Conservation (phyloP, 1,284 basidiomycete genomes). For the Pisolithus thermaeus region DNA sequence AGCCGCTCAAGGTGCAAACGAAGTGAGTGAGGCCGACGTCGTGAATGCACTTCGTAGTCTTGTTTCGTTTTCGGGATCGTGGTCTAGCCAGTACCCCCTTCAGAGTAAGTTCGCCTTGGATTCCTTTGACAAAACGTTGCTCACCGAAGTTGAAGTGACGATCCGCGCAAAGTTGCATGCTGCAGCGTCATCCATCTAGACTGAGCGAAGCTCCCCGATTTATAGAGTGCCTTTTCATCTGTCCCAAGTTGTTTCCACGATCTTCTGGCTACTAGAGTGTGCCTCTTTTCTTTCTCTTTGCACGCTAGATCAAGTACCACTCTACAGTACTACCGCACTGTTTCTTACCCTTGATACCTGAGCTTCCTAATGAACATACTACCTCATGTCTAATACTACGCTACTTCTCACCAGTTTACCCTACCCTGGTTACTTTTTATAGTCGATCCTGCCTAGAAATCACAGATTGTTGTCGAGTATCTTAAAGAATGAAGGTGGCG, state of each 20-base stretch:
- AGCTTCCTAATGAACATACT: no score
- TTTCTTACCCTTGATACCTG: no score
- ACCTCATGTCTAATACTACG: no score
- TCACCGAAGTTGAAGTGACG: conserved; percentile 15
- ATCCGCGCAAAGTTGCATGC: conserved; percentile 22
- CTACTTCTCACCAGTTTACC: no score
- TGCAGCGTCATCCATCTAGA: background rate
- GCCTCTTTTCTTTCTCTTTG: background rate
- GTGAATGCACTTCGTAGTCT: background rate
- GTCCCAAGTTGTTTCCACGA: background rate
- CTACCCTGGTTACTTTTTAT: no score
- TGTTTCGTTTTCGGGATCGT: background rate
- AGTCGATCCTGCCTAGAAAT: background rate
- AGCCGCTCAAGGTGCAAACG: background rate
- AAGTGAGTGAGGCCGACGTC: background rate
- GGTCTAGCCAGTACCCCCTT: conserved; percentile 11
- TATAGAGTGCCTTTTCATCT: background rate
- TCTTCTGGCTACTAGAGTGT: background rate
- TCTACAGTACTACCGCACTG: no score
- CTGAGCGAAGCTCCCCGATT: background rate
- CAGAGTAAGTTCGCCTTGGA: conserved; percentile 13
- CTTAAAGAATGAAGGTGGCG: conserved; percentile 21
- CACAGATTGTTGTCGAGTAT: conserved; percentile 19
- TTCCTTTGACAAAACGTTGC: background rate
- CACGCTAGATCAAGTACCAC: background rate